phyloP scores from a whole-genome alignment of 1,284 basidiomycete genomes.

The Ceratobasidium sp. region DNA sequence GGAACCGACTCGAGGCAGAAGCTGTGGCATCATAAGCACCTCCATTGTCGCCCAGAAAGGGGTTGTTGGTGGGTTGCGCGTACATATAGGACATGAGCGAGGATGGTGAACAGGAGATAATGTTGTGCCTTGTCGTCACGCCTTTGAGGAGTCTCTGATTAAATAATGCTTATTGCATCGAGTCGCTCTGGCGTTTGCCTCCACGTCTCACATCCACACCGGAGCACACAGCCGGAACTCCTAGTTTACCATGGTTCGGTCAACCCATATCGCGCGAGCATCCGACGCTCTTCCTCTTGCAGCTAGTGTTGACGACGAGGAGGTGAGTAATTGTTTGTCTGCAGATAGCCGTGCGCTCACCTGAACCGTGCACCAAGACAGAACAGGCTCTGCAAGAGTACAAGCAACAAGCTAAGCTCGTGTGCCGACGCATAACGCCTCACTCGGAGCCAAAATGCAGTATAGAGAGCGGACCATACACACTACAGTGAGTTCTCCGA shows the following conservation, averaged over 20 bases:
- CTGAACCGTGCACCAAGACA: constrained; percentile 64
- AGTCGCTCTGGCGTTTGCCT: constrained; percentile 38
- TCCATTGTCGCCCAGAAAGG: constrained; percentile 17
- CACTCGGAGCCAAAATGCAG: constrained; percentile 96
- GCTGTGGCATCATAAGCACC: constrained; percentile 9
- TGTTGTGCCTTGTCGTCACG: constrained; percentile 2
- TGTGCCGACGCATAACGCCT: constrained; percentile 93
- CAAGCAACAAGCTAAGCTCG: constrained; percentile 98
- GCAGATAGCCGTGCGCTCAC: constrained; percentile 35
- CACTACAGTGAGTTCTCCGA: constrained; percentile 80
- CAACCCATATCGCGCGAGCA: constrained; percentile 92
- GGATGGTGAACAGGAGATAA: neutral
- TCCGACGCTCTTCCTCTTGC: constrained; percentile 92
- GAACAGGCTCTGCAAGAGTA: constrained; percentile 95
- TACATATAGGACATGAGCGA: constrained; percentile 43
- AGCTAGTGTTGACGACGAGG: constrained; percentile 95
- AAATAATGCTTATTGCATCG: constrained; percentile 30
- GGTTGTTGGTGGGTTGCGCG: constrained; percentile 43
- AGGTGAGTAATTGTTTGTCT: constrained; percentile 65
- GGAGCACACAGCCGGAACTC: neutral
- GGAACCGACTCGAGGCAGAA: constrained; percentile 37
- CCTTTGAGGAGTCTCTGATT: neutral
- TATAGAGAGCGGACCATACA: constrained; percentile 95
- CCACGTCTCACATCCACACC: constrained; percentile 39
- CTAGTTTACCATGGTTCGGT: constrained; percentile 78